Evolutionary conservation across 2,329 filamentous ascomycete genomes (phyloP), one percentile per base, ranked within the genome.

Genomic region (Sporothrix protearum): DNA sequence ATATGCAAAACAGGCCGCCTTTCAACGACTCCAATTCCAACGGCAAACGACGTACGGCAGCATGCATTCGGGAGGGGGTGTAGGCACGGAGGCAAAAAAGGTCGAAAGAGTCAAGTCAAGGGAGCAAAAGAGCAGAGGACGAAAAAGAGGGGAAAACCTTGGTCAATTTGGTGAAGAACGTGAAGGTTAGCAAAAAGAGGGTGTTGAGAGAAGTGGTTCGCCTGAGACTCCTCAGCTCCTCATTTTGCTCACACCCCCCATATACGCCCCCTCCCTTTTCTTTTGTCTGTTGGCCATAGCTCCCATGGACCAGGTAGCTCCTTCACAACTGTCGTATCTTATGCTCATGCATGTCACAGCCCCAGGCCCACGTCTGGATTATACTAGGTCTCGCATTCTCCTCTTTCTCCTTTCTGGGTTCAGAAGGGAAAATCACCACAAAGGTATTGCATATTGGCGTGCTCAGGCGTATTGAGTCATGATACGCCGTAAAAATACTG

Each of bases 341-440:
- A 53, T 39, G n/a, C 22, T 25, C 36, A 45, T 45, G 59, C 36
- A 42, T 42, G 59, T 42, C 59, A 64, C 59, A 64, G 36, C 59
- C 59, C 59, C 59, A 45, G 59, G 59, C 28, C 59, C 59, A 22
- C 59, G 39, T 64, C 59, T 64, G 59, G 59, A 28, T 28, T 42
- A 64, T 64, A 10, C 36, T 28, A 45, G 36, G 59, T 45, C 59
- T 64, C 59, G 45, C 59, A 10, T 28, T 3, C 7, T 5, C 22
- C 28, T 63, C 1, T 63, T 64, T 33, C 53, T 12, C 36, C 28
- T 28, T 45, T 22, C 19, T 36, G 59, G 59, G 22, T 22, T 10
- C 30, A 16, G 49, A 53, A 8, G 33, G 33, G n/a, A 22, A 2
- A 53, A 53, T 53, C 49, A 64, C 9, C 12, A 45, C 14, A 45